Evolutionary conservation across 2,329 filamentous ascomycete species (phyloP), one percentile per base, ranked within the genome.

Genomic region (Penicillium sp.): DNA sequence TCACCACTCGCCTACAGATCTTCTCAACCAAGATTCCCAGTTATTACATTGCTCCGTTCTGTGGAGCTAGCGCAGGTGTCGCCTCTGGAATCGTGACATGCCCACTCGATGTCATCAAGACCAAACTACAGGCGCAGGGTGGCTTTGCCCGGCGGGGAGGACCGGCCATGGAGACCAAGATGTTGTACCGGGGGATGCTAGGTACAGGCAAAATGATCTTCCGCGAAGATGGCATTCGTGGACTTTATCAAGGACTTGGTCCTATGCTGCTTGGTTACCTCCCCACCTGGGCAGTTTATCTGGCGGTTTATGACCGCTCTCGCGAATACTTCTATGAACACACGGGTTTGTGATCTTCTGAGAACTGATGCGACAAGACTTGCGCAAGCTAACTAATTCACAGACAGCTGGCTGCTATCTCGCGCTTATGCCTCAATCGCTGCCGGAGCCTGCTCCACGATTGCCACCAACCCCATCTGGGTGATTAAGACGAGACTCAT

Each of bases 401-500:
- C 70, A 91, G 90, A 88, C 62, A 94, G 91, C 73, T 86, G 86
- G 71, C 89, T 91, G 79, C 75, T 92, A 47, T 86, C 94, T 69
- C 92, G 91, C 72, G 89, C 95, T 66, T 93, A 90, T 81, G 95
- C 95, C 22, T 96, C 95, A 10, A 86, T 99, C 61, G 85, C 92
- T 58, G 95, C 94, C 25, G 95, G 95, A 55, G 92, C 88, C 62
- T 96, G 90, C 79, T 97, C 93, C 67, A 99, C 95, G 4, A 84
- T 98, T 63, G 90, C 89, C 63, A 99, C 95, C 25, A 99, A 98
- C 76, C 95, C 95, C 0, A 99, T 99, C 62, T 99, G 95, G 95
- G 95, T 99, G 39, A 96, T 99, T 80, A 99, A 99, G 79, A 99
- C 95, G 51, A 86, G 95, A 67, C 85, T 99, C 68, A 98, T 98